phyloP scores from a whole-genome alignment of 768 basidiomycete species.

The Termitomyces sp. region DNA sequence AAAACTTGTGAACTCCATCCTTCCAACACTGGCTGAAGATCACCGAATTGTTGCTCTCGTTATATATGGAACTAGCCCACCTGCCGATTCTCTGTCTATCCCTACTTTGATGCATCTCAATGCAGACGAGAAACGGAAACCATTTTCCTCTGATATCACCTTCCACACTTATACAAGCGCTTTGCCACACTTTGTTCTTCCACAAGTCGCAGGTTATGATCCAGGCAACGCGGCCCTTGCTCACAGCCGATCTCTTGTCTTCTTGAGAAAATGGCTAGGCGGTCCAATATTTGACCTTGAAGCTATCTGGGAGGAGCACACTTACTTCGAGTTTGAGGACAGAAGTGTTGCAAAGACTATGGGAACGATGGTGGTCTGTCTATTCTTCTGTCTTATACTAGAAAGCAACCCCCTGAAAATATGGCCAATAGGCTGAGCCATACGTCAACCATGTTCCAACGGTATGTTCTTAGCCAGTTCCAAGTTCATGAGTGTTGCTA shows the following conservation, averaged over 20 bases:
- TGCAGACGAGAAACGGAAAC: constrained; percentile 18
- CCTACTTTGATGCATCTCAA: constrained; percentile 36
- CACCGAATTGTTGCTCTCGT: constrained; percentile 32
- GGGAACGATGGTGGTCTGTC: constrained; percentile 50
- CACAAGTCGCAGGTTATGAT: constrained; percentile 36
- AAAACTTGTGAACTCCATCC: constrained; percentile 22
- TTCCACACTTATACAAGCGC: constrained; percentile 20
- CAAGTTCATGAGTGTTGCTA: not conserved
- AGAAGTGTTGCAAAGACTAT: constrained; percentile 52
- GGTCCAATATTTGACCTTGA: constrained; percentile 56
- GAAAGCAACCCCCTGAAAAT: not conserved
- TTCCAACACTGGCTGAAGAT: constrained; percentile 24
- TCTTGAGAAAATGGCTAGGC: constrained; percentile 40
- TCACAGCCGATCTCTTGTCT: constrained; percentile 43
- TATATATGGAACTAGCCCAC: constrained; percentile 29
- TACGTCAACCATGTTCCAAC: constrained; percentile 62
- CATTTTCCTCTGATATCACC: constrained; percentile 20
- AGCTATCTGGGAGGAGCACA: constrained; percentile 61
- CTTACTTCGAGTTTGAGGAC: constrained; percentile 48
- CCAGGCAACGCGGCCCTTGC: constrained; percentile 39
- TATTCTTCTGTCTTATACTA: not conserved
- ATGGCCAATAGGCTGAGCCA: constrained; percentile 40
- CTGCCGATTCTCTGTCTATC: constrained; percentile 16
- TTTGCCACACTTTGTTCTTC: constrained; percentile 41
- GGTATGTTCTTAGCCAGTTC: constrained; percentile 20